These are phyloP conservation scores for Pseudogymnoascus sp. DNA, from an alignment of 2,329 filamentous ascomycete species.

Conservation along the genomic window DNA sequence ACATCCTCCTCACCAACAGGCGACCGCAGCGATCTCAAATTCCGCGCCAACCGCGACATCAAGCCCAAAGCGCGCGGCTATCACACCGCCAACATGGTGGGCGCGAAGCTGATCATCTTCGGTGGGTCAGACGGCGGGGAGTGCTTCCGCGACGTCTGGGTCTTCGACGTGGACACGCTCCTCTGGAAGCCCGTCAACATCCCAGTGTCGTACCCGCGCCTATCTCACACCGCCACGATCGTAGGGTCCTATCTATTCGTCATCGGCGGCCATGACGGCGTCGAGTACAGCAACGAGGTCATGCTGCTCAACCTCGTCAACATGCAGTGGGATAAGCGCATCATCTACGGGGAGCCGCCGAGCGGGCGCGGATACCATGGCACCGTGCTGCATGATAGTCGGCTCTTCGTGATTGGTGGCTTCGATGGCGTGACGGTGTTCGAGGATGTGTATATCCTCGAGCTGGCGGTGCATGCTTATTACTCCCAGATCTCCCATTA, in stretches of 20 bases:
- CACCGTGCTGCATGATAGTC: constrained; percentile 55
- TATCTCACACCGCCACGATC: constrained; percentile 61
- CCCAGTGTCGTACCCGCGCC: constrained; percentile 48
- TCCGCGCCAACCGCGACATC: constrained; percentile 24
- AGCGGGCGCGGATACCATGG: constrained; percentile 60
- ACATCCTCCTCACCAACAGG: constrained; percentile 14
- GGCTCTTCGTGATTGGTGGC: constrained; percentile 55
- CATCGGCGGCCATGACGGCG: constrained; percentile 60
- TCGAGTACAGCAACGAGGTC: constrained; percentile 61
- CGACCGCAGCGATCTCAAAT: constrained; percentile 12
- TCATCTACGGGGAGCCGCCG: constrained; percentile 54
- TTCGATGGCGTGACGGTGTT: constrained; percentile 62
- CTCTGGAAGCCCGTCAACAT: constrained; percentile 52
- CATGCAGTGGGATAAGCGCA: constrained; percentile 64
- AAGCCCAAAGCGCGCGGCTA: constrained; percentile 59
- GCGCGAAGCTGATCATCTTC: constrained; percentile 62
- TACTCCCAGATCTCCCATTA: constrained; percentile 69
- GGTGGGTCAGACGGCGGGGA: constrained; percentile 62
- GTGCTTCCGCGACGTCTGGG: constrained; percentile 66
- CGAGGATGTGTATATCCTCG: constrained; percentile 57
- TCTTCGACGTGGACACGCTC: constrained; percentile 58
- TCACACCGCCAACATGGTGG: constrained; percentile 66
- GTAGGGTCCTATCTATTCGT: constrained; percentile 64
- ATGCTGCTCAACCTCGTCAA: constrained; percentile 61
- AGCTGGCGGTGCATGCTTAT: constrained; percentile 62